Percentiles rank a stretch among this genome's conserved stretches.
Evolutionary conservation across 768 basidiomycete genomes (phyloP).

Genomic region (Podaxis sp.): DNA sequence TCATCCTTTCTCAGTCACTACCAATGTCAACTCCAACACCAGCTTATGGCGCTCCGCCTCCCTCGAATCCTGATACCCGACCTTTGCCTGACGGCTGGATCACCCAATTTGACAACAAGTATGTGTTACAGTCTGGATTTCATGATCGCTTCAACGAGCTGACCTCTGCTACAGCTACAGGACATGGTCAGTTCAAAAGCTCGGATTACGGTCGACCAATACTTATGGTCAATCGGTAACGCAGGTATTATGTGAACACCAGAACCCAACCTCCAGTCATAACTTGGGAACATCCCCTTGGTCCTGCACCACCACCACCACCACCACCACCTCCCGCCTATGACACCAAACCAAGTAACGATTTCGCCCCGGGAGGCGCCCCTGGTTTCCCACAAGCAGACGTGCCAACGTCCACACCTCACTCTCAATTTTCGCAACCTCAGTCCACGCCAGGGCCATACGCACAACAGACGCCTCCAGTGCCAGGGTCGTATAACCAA

Average conservation of each 20-base stretch:
- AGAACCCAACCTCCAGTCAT: slow-evolving; percentile 57
- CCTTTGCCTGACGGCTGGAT: slow-evolving; percentile 68
- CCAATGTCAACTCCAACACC: slow-evolving; percentile 17
- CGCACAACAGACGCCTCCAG: slow-evolving; percentile 19
- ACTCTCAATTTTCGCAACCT: neutral
- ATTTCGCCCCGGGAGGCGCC: neutral
- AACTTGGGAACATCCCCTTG: slow-evolving; percentile 71
- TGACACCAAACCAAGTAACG: neutral
- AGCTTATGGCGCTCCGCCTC: slow-evolving; percentile 47
- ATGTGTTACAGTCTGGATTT: slow-evolving; percentile 30
- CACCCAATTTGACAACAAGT: slow-evolving; percentile 67
- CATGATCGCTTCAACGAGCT: slow-evolving; percentile 17
- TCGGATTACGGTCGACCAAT: neutral
- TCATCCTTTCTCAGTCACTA: slow-evolving; percentile 12
- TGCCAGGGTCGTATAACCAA: slow-evolving; percentile 15
- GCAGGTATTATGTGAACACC: slow-evolving; percentile 80
- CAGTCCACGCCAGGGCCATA: neutral
- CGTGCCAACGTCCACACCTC: slow-evolving; percentile 14
- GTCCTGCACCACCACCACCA: slow-evolving; percentile 40
- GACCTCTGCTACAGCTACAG: slow-evolving; percentile 38
- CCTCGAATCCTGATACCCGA: slow-evolving; percentile 54
- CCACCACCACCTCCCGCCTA: slow-evolving; percentile 38
- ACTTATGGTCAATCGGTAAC: slow-evolving; percentile 1
- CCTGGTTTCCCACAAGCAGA: slow-evolving; percentile 17
- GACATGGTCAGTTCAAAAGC: slow-evolving; percentile 48